phyloP scores from a whole-genome alignment of 352 stramenopile species.

The Globisporangium middletonii region DNA sequence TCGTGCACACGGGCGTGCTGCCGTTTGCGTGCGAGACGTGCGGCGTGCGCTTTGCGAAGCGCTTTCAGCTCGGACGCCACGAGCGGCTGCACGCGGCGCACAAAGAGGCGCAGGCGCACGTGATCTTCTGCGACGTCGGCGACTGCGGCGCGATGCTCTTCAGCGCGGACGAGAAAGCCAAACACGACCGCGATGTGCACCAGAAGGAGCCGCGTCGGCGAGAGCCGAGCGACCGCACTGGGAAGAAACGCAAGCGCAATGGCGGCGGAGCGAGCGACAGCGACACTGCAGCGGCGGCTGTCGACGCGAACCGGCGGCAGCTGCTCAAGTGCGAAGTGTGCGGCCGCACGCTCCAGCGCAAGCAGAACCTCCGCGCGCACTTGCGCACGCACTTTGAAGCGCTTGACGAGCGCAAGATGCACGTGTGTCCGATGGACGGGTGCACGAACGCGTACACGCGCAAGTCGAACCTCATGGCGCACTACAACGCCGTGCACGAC shows the following conservation, averaged over 20 bases:
- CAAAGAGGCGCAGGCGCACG: constrained; percentile 28
- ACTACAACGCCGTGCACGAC: constrained; percentile 70
- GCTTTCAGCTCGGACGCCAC: constrained; percentile 49
- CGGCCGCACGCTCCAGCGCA: constrained; percentile 36
- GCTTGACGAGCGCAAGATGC: constrained; percentile 57
- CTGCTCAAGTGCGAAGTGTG: constrained; percentile 50
- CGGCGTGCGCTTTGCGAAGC: constrained; percentile 52
- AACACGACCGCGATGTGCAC: constrained; percentile 36
- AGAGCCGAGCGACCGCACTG: background rate
- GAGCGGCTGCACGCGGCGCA: constrained; percentile 26
- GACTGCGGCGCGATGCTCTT: constrained; percentile 57
- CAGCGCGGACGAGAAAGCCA: constrained; percentile 30
- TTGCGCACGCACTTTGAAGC: constrained; percentile 58
- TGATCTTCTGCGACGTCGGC: constrained; percentile 36
- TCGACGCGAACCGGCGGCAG: constrained; percentile 2
- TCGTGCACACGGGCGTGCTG: constrained; percentile 66
- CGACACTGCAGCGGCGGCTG: background rate
- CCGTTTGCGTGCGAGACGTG: constrained; percentile 71
- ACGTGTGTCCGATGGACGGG: constrained; percentile 43
- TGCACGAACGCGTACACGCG: constrained; percentile 67
- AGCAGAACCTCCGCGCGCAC: constrained; percentile 52
- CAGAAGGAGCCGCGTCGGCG: background rate
- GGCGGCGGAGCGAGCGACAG: no score
- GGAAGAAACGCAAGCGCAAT: constrained; percentile 9
- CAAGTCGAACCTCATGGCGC: constrained; percentile 66